phyloP scores from a whole-genome alignment of 1,284 basidiomycete species.

The Pascua sp. region DNA sequence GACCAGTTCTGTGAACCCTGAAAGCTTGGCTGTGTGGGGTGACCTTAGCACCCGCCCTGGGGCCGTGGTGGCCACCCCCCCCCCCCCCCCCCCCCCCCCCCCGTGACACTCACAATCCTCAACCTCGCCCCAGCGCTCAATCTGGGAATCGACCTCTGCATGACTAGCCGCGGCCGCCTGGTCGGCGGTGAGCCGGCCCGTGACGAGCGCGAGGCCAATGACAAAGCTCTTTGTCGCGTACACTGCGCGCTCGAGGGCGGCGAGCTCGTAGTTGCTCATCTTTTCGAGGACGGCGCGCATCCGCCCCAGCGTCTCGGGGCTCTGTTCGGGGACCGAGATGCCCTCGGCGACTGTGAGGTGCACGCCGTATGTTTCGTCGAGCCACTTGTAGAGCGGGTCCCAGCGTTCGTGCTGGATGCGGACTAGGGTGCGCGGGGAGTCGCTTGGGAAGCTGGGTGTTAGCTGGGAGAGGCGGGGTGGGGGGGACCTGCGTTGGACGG shows the following conservation, averaged over 20 bases:
- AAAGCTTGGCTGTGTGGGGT: no score
- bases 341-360: conserved; percentile 67
- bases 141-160: conserved; percentile 93
- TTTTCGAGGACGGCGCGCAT: conserved; percentile 59
- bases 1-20: no score
- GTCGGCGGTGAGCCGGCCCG: conserved; percentile 70
- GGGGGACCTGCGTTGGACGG: no score
- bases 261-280: conserved; percentile 79
- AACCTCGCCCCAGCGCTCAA: conserved; percentile 95
- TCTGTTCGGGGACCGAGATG: conserved; percentile 65
- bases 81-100: neutral
- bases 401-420: conserved; percentile 81
- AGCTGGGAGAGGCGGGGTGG: neutral
- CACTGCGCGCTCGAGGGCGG: conserved; percentile 88
- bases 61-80: no score
- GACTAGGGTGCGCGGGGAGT: conserved; percentile 70
- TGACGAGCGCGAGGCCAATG: conserved; percentile 78
- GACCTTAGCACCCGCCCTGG: no score
- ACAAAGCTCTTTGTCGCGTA: conserved; percentile 90
- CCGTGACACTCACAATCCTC: conserved; percentile 77
- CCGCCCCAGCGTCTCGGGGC: conserved; percentile 62
- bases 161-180: conserved; percentile 76
- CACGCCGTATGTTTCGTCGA: conserved; percentile 61
- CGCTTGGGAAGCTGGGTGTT: conserved; percentile 71
- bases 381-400: conserved; percentile 84